A percentile compares a stretch with the other conserved stretches of the same genome.
Conservation (phyloP, 306 rosid genomes). For the Glycine tomentella region DNA sequence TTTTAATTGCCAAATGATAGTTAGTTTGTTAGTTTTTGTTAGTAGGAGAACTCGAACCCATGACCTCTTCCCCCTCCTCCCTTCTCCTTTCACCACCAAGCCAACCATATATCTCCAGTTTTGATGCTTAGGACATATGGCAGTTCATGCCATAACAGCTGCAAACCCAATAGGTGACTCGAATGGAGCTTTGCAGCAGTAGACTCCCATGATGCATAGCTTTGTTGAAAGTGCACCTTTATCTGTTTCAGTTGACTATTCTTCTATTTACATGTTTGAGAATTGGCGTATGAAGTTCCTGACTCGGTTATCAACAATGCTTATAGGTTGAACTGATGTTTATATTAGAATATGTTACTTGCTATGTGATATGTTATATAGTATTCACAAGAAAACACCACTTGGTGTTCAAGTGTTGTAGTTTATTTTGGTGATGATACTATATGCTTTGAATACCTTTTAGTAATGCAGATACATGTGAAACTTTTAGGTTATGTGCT, state of each 20-base stretch:
- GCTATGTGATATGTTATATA: conserved; percentile 22
- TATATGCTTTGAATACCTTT: background rate
- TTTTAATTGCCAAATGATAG: too few relatives aligned
- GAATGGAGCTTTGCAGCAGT: background rate
- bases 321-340: background rate
- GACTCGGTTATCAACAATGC: background rate
- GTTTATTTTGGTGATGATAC: conserved; percentile 25
- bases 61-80: too few relatives aligned
- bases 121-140: background rate
- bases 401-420: conserved; percentile 26
- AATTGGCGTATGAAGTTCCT: background rate
- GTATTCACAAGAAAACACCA: background rate
- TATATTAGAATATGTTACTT: conserved; percentile 3
- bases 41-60: too few relatives aligned
- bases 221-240: conserved; percentile 12
- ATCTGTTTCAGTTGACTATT: background rate
- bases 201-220: background rate
- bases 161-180: background rate
- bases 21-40: too few relatives aligned
- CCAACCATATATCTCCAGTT: too few relatives aligned
- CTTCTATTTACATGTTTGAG: background rate
- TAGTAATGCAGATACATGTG: conserved; percentile 39
- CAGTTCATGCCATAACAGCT: background rate
- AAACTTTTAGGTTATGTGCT: conserved; percentile 72
- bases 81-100: too few relatives aligned